Base-by-base conservation (phyloP, 208 protist genomes). In the Sergeia podlipaevii region DNA sequence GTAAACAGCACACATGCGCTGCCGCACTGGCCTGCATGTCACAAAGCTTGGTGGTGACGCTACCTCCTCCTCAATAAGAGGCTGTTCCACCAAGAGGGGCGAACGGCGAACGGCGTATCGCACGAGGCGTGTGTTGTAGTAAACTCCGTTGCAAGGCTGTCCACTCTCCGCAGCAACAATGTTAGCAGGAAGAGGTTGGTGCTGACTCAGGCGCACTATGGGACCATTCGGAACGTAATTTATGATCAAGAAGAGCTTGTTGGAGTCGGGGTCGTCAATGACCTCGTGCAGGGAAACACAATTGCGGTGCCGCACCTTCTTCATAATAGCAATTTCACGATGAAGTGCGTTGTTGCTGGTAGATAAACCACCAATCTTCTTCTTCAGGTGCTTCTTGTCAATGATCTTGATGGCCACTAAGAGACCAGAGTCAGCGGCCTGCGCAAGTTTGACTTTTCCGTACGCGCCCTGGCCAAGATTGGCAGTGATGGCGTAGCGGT, bases 241-340 rank as follows among this genome's bases (percentile, higher is more conserved):
- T 76, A 97, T 92, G 18, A 97, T 92, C 4, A 97, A 62, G 60
- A 95, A 97, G 17, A 98, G 68, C 52, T 82, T 89, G 38, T 97
- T 75, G 18, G 73, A 77, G 4, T 46, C 52, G 0, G 87, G 91
- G 66, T 98, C 97, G 51, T 98, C 95, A 41, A 98, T 98, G 18
- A 98, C 94, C 55, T 98, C 96, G 53, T 89, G 80, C 7, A 98
- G 70, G 4, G 77, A 77, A 1, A 98, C 95, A 48, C 98, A 85
- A 68, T 98, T 98, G 10, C 70, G 72, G 60, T 98, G 97, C 20
- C 96, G 75, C 6, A 98, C 60, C 51, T 97, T 97, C 59, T 97
- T 98, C 87, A 98, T 90, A 43, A 98, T 96, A 29, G 77, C 76
- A 18, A 92, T 85, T 54, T 92, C 85, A 3, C 74, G 74, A 51